phyloP scores from a whole-genome alignment of 225 moss, liverwort and hornwort genomes.

The Marchantia polymorpha region DNA sequence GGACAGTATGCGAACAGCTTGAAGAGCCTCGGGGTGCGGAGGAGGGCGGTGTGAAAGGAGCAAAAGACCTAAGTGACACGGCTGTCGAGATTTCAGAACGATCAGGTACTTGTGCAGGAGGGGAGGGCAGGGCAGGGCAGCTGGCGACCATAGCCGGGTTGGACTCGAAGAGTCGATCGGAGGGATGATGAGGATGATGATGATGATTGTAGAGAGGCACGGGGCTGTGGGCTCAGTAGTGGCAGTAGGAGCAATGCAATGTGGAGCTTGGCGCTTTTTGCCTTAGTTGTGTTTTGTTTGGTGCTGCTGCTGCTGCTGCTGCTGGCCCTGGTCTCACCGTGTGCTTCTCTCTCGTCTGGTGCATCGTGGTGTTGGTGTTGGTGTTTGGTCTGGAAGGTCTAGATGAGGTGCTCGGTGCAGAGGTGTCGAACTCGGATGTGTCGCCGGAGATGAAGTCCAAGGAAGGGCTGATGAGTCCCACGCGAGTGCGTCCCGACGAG shows the following conservation, averaged over 20 bases:
- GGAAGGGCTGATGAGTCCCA: slow-evolving; percentile 20
- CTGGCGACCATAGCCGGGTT: not conserved
- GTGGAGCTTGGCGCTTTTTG: slow-evolving; percentile 10
- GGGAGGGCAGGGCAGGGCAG: not conserved
- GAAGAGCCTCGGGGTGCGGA: not conserved
- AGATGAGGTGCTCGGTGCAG: slow-evolving; percentile 13
- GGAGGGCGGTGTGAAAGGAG: not conserved
- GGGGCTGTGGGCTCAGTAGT: no score
- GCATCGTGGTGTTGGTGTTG: slow-evolving; percentile 3
- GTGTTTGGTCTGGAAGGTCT: slow-evolving; percentile 14
- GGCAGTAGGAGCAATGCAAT: not conserved
- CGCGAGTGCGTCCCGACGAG: slow-evolving; percentile 14
- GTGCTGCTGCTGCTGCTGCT: no score
- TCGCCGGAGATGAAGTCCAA: slow-evolving; percentile 16
- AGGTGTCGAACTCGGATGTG: slow-evolving; percentile 8
- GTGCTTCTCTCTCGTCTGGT: not conserved
- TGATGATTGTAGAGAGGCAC: slow-evolving; percentile 6
- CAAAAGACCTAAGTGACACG: not conserved
- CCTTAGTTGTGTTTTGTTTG: not conserved
- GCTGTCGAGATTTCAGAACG: slow-evolving; percentile 10
- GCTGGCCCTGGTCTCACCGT: not conserved
- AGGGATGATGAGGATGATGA: not conserved
- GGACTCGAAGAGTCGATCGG: not conserved
- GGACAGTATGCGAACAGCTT: not conserved
- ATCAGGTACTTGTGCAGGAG: slow-evolving; percentile 3